Evolutionary conservation across 2,329 filamentous ascomycete species (phyloP), one percentile per base, ranked within the genome.

Genomic region (Ceratocystis huliohia): DNA sequence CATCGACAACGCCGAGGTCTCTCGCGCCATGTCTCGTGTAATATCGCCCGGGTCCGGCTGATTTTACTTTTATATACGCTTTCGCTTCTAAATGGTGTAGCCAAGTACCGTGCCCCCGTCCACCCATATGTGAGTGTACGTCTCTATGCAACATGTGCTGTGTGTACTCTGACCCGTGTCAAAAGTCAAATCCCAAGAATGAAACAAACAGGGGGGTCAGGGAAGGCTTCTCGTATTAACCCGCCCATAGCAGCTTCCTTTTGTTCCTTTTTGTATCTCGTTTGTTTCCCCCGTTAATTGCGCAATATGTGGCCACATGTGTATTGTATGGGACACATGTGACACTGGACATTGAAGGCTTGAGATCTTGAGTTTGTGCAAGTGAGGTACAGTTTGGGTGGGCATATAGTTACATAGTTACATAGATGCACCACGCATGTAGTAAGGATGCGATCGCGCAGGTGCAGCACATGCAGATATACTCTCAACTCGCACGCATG

Each of bases 121-220:
- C 33, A 41, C 37, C 37, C 37, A 41, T 13, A 13, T 13, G 8
- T 37, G 37, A 3, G 3, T 41, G 37, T 41, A 41, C 10, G 8
- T 41, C 37, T 41, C 37, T 41, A 41, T 13, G 37, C 3, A 41
- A 13, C 37, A 13, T 41, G 37, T 41, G 37, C 37, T 41, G 46
- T n/a, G 20, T 48, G 13, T 48, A 50, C 46, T n/a, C 22, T 50
- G 15, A 20, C 20, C 48, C 2, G 10, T 59, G 20, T 28, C 5
- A 33, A 10, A 59, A 33, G 25, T 30, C 28, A 28, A 25, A 53
- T n/a, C 53, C 53, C 13, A 33, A 59, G 53, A 59, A 59, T 59
- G 53, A 59, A 59, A 59, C 53, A 33, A 59, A 59, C 53, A 59
- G 7, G 53, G 33, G 7, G 53, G 33, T 13, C 28, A 59, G 53